Percentiles rank a stretch among this genome's conserved stretches.
Evolutionary conservation across 2,329 filamentous ascomycete species (phyloP).

Genomic region (Tricladium varicosporioides): DNA sequence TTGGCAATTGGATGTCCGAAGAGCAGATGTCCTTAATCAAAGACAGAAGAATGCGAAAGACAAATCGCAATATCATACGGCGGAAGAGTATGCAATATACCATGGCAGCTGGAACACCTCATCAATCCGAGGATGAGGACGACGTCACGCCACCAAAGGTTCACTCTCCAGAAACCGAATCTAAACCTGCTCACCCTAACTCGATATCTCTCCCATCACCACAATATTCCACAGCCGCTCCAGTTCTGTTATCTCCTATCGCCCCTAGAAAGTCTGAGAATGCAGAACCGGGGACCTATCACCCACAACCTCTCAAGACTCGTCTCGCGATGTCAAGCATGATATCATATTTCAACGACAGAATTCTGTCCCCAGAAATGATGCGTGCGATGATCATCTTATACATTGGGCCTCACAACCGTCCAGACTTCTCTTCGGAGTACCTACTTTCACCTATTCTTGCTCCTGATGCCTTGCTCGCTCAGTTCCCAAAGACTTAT

Average conservation of each 20-base stretch:
- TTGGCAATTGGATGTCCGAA: constrained; percentile 98
- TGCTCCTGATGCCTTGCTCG: constrained; percentile 79
- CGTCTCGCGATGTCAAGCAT: constrained; percentile 94
- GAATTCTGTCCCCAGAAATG: constrained; percentile 93
- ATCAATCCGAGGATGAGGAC: constrained; percentile 73
- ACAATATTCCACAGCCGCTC: constrained; percentile 28
- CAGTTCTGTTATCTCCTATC: constrained; percentile 22
- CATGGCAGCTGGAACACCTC: constrained; percentile 78
- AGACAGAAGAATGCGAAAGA: constrained; percentile 73
- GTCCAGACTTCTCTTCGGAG: constrained; percentile 88
- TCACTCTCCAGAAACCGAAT: constrained; percentile 11
- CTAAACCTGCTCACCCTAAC: constrained; percentile 6
- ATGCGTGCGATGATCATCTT: constrained; percentile 99
- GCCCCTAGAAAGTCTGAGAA: constrained; percentile 4
- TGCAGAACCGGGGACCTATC: constrained; percentile 43
- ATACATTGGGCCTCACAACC: constrained; percentile 90
- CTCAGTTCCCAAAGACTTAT: constrained; percentile 89
- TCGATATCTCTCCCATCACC: constrained; percentile 25
- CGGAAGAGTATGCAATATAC: constrained; percentile 89
- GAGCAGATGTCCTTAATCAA: constrained; percentile 95
- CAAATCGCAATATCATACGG: constrained; percentile 74
- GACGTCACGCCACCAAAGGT: constrained; percentile 36
- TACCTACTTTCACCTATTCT: constrained; percentile 88
- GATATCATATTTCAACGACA: constrained; percentile 97
- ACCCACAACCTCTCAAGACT: constrained; percentile 65